Percentiles rank a stretch among this genome's conserved stretches.
Evolutionary conservation across 2,329 filamentous ascomycete species (phyloP).

Genomic region (Neofusicoccum laricinum): DNA sequence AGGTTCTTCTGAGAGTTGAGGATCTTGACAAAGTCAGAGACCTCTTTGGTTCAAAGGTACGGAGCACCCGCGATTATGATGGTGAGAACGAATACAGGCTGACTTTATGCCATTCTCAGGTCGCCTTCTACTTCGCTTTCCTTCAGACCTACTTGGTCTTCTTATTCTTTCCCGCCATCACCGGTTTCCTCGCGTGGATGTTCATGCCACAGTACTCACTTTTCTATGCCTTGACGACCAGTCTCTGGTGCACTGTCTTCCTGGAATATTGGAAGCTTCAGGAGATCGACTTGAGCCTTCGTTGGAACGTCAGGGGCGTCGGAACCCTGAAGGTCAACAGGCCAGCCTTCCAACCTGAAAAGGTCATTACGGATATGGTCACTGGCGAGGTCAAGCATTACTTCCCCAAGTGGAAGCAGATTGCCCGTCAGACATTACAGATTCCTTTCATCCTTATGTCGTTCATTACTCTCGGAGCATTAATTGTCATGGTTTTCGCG

Average conservation of each 20-base stretch:
- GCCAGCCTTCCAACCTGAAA: constrained; percentile 28
- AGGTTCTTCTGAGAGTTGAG: constrained; percentile 62
- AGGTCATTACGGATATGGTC: constrained; percentile 23
- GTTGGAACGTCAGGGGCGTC: constrained; percentile 33
- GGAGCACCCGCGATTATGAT: neutral
- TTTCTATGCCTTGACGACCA: constrained; percentile 29
- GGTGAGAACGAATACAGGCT: neutral
- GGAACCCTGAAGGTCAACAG: constrained; percentile 29
- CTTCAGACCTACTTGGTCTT: constrained; percentile 33
- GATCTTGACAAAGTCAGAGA: constrained; percentile 74
- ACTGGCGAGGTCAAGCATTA: constrained; percentile 26
- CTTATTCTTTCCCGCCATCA: constrained; percentile 29
- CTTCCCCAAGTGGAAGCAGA: constrained; percentile 31
- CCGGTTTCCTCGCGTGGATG: constrained; percentile 29
- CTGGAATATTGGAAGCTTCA: constrained; percentile 36
- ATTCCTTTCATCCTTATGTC: constrained; percentile 31
- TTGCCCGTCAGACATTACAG: constrained; percentile 29
- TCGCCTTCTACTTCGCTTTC: constrained; percentile 37
- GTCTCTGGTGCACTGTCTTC: constrained; percentile 34
- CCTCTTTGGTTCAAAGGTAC: constrained; percentile 69
- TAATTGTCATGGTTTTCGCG: constrained; percentile 30
- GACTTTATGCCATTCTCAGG: neutral
- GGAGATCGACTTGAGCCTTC: constrained; percentile 30
- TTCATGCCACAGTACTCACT: constrained; percentile 32
- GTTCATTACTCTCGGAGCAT: constrained; percentile 25